phyloP scores from a whole-genome alignment of 225 moss, liverwort and hornwort genomes.

The Sphagnum contortum region DNA sequence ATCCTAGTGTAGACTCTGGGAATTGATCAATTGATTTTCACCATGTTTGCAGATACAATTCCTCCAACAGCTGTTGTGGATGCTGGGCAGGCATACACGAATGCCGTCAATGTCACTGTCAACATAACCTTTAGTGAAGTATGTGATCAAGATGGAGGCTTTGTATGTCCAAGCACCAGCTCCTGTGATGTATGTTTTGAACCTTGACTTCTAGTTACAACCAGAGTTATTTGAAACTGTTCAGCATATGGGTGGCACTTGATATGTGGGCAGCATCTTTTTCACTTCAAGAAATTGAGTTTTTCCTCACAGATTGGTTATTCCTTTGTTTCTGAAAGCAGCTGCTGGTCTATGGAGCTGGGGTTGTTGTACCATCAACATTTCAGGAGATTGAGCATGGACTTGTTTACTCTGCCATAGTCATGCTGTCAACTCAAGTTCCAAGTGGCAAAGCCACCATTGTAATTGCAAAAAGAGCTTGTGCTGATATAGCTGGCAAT shows the following conservation, averaged over 20 bases:
- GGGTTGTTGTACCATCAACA: constrained; percentile 26
- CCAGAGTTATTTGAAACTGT: too few species aligned
- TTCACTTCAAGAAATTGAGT: too few species aligned
- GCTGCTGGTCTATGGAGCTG: constrained; percentile 27
- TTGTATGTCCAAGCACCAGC: constrained; percentile 18
- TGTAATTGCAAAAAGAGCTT: constrained; percentile 17
- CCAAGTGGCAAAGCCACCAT: constrained; percentile 16
- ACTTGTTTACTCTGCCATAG: constrained; percentile 17
- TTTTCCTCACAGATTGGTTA: too few species aligned
- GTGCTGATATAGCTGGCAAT: constrained; percentile 35
- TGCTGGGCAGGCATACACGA: constrained; percentile 24
- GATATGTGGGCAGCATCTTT: too few species aligned
- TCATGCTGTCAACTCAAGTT: constrained; percentile 15
- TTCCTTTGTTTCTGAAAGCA: constrained; percentile 2
- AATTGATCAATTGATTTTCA: too few species aligned
- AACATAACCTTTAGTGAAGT: constrained; percentile 30
- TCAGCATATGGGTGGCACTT: too few species aligned
- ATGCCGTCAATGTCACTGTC: constrained; percentile 24
- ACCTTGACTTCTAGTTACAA: too few species aligned
- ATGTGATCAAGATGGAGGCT: constrained; percentile 22
- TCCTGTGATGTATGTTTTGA: constrained; percentile 21
- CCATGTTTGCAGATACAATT: constrained; percentile 17
- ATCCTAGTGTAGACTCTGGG: too few species aligned
- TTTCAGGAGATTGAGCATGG: constrained; percentile 22
- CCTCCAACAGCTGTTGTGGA: constrained; percentile 28